Base-by-base conservation (phyloP, 2,329 filamentous ascomycete species). In the Aureobasidium subglaciale region DNA sequence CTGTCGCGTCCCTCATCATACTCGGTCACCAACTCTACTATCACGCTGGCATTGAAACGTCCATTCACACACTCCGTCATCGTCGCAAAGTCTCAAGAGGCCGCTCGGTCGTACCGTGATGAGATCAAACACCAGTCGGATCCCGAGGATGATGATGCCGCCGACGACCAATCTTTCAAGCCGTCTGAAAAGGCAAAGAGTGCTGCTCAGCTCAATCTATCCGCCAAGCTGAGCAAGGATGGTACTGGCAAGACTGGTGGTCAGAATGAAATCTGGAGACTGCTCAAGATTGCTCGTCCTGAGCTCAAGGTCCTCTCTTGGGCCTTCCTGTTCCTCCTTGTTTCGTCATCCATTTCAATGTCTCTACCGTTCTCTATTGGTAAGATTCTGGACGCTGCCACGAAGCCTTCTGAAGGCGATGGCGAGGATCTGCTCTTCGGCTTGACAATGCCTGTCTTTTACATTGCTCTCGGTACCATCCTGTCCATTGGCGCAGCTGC, bases 341-440 rank as follows among this genome's bases (percentile, higher is more conserved):
- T 96, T 59, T 96, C 92, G 15, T 97, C 92, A 4, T 81, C 84
- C 50, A 90, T 99, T 63, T 95, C 91, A 56, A 95, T 99, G 87
- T 91, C 90, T 2, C 88, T 99, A 58, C 93, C 93, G 1, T 96
- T 96, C 68, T 95, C 91, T 0, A 95, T 99, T 61, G 93, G 93
- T 56, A 92, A 91, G 68, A 95, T 99, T 59, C 77, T 99, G 69
- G 93, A 99, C 71, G 82, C 93, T 53, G 90, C 92, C 8, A 95
- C 90, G 9, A 87, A 90, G 65, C 78, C 82, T 37, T 76, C 78
- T 18, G 84, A 69, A 24, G 65, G 87, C 52, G 86, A 75, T 32
- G 82, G 82, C 56, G 77, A 97, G 11, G 86, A 75, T 32, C 82
- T 82, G 55, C 77, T 97, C 11, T 93, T 97, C 67, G 93, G 93